phyloP scores from a whole-genome alignment of 2,329 filamentous ascomycete genomes.

The Colletotrichum sp. region DNA sequence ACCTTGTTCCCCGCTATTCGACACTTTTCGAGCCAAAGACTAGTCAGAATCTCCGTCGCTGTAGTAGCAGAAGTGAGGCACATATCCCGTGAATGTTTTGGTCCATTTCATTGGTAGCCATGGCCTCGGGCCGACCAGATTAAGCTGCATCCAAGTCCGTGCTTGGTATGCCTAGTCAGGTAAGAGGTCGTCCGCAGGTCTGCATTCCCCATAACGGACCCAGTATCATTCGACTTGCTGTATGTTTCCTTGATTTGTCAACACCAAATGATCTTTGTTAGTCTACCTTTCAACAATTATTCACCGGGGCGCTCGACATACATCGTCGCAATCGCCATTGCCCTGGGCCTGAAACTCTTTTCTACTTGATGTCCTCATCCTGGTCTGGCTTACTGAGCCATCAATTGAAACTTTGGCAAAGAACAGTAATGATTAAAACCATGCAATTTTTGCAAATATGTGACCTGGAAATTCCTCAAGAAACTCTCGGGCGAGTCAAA shows the following conservation, averaged over 20 bases:
- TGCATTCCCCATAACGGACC: neutral
- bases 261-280: neutral
- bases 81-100: neutral
- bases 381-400: neutral
- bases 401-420: neutral
- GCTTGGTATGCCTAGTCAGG: neutral
- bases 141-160: neutral
- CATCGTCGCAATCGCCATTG: neutral
- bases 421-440: neutral
- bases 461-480: neutral
- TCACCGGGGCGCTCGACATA: neutral
- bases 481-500: neutral
- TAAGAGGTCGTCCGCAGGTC: neutral
- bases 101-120: neutral
- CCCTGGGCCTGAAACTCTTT: neutral
- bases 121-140: neutral
- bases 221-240: neutral
- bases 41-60: neutral
- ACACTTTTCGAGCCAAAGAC: neutral
- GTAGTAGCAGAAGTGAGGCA: neutral
- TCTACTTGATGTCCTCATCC: neutral
- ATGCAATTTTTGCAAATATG: neutral
- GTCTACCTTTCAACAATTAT: neutral
- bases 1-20: rapidly evolving
- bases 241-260: neutral